A percentile compares a stretch with the other conserved stretches of the same genome.
phyloP scores from a whole-genome alignment of 331 rosid species.

The Acacia pycnantha region DNA sequence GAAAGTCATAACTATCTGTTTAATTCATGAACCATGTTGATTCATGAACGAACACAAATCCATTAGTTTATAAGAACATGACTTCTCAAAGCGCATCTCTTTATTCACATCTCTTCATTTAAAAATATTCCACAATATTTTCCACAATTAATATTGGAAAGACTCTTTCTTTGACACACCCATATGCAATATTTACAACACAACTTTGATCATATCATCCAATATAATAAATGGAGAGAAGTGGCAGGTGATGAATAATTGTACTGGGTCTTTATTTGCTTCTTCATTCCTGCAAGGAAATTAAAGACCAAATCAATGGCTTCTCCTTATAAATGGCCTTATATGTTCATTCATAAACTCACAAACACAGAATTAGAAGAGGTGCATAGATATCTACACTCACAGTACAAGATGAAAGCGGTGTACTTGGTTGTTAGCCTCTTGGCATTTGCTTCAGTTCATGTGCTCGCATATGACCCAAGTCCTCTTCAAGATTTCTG shows the following conservation, averaged over 20 bases:
- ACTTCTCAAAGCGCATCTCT: too few species aligned
- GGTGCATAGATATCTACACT: too few species aligned
- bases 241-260: background rate
- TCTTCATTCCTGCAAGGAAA: background rate
- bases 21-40: too few species aligned
- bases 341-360: background rate
- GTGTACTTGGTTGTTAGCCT: background rate
- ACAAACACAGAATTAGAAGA: too few species aligned
- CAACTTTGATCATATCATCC: background rate
- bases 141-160: too few species aligned
- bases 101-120: too few species aligned
- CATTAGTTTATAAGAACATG: too few species aligned
- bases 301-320: background rate
- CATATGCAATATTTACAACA: too few species aligned
- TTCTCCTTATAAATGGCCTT: background rate
- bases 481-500: background rate
- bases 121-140: too few species aligned
- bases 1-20: too few species aligned
- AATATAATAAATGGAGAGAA: background rate
- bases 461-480: background rate
- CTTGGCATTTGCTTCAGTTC: background rate
- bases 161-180: too few species aligned
- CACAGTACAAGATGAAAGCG: background rate
- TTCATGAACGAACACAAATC: too few species aligned
- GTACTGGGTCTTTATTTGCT: background rate